Evolutionary conservation across 768 basidiomycete species (phyloP).

Genomic region (Kwoniella dejecticola): DNA sequence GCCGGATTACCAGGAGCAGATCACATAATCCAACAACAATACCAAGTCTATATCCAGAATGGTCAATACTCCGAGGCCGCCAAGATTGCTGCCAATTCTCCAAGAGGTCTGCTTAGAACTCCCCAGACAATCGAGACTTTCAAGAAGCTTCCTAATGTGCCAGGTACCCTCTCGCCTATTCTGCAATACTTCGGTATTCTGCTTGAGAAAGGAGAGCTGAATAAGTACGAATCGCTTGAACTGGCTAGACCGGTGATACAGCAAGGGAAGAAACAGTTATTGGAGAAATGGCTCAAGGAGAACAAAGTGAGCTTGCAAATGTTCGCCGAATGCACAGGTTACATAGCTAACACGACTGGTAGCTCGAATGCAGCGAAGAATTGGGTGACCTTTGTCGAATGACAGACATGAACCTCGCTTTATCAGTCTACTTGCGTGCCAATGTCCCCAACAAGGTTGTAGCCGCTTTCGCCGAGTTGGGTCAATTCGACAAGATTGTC

Average conservation of each 20-base stretch:
- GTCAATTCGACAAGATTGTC: constrained; percentile 97
- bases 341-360: constrained; percentile 14
- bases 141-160: constrained; percentile 87
- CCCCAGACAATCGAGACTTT: constrained; percentile 94
- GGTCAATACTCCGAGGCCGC: constrained; percentile 93
- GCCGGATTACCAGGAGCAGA: constrained; percentile 97
- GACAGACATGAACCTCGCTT: constrained; percentile 93
- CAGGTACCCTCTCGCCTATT: constrained; percentile 90
- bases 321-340: neutral
- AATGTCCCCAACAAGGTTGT: constrained; percentile 98
- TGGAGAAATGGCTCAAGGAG: constrained; percentile 99
- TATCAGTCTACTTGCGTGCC: constrained; percentile 95
- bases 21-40: constrained; percentile 92
- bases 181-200: constrained; percentile 97
- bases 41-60: constrained; percentile 82
- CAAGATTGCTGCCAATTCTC: constrained; percentile 96
- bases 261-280: constrained; percentile 91
- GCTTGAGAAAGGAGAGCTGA: constrained; percentile 97
- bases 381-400: constrained; percentile 93
- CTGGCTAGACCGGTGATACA: constrained; percentile 92
- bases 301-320: constrained; percentile 70
- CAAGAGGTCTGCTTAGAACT: constrained; percentile 90
- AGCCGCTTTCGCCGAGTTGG: constrained; percentile 98
- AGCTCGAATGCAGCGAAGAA: constrained; percentile 98
- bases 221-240: constrained; percentile 92